Conservation (phyloP, 768 basidiomycete genomes). For the Termitomyces sp. region DNA sequence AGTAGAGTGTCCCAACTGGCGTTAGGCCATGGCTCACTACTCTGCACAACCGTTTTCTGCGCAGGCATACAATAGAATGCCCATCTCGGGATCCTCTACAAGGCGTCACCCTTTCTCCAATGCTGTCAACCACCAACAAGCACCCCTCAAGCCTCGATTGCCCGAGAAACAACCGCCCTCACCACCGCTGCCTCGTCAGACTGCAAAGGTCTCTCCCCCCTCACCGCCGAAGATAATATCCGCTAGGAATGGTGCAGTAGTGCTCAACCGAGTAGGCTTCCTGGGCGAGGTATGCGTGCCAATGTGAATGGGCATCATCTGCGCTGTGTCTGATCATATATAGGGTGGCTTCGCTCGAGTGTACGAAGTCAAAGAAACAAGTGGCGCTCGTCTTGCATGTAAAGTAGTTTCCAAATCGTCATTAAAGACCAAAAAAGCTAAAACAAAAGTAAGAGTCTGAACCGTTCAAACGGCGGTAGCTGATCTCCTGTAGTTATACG, state of each 20-base stretch:
- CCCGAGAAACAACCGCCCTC: slow-evolving; percentile 35
- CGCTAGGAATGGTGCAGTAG: slow-evolving; percentile 51
- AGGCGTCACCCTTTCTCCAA: slow-evolving; percentile 26
- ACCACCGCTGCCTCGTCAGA: slow-evolving; percentile 76
- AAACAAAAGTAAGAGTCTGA: slow-evolving; percentile 69
- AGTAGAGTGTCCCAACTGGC: slow-evolving; percentile 13
- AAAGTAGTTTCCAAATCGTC: slow-evolving; percentile 94
- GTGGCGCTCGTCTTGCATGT: slow-evolving; percentile 68
- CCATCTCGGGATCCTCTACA: slow-evolving; percentile 19
- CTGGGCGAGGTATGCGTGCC: slow-evolving; percentile 73
- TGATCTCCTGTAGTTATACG: slow-evolving; percentile 65
- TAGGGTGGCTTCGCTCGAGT: slow-evolving; percentile 94
- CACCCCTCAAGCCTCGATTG: slow-evolving; percentile 20
- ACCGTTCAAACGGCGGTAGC: too few relatives aligned
- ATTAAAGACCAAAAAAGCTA: slow-evolving; percentile 93
- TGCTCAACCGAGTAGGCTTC: slow-evolving; percentile 73
- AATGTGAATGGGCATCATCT: neutral
- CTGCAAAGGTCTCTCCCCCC: slow-evolving; percentile 75
- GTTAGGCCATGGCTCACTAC: slow-evolving; percentile 28
- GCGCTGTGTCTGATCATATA: slow-evolving; percentile 5
- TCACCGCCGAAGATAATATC: slow-evolving; percentile 74
- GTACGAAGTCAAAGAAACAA: slow-evolving; percentile 82
- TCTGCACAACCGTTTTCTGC: slow-evolving; percentile 18
- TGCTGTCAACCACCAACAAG: slow-evolving; percentile 24
- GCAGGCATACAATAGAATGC: slow-evolving; percentile 21